Conservation (phyloP, 768 basidiomycete genomes). For the Suillus occidentalis region DNA sequence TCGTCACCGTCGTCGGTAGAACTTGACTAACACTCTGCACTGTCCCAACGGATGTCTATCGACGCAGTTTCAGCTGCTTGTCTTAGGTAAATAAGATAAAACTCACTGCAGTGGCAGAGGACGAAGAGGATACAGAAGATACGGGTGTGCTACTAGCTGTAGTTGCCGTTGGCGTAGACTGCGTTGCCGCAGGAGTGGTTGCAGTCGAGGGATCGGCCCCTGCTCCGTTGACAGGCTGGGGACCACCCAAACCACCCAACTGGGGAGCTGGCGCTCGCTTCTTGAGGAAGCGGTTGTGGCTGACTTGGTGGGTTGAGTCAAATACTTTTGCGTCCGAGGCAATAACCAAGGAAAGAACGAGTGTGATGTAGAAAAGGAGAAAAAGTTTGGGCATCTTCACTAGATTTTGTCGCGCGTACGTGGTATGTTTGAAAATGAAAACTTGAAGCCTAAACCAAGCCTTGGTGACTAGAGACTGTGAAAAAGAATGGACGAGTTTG, state of each 20-base stretch:
- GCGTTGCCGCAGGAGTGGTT: constrained; percentile 13
- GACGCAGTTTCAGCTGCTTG: background rate
- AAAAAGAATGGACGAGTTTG: background rate
- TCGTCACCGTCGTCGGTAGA: constrained; percentile 12
- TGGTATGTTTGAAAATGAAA: constrained; percentile 3
- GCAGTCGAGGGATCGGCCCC: constrained; percentile 28
- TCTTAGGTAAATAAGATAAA: background rate
- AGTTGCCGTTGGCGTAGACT: constrained; percentile 9
- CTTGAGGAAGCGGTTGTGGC: constrained; percentile 65
- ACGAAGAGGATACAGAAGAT: constrained; percentile 17
- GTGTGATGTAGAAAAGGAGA: constrained; percentile 59
- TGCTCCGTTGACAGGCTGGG: constrained; percentile 35
- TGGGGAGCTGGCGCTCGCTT: constrained; percentile 49
- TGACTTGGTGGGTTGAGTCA: constrained; percentile 48
- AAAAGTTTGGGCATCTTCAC: constrained; percentile 57
- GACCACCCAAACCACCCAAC: constrained; percentile 6
- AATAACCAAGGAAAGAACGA: constrained; percentile 50
- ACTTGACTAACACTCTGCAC: constrained; percentile 14
- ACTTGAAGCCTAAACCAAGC: background rate
- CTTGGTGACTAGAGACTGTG: background rate
- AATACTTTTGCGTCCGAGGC: constrained; percentile 48
- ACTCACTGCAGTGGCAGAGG: constrained; percentile 24
- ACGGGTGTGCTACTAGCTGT: constrained; percentile 12
- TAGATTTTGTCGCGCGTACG: constrained; percentile 11
- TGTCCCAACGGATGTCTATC: constrained; percentile 3